Percentiles rank a stretch among this genome's conserved stretches.
These are phyloP conservation scores for Selaginella moellendorffii DNA, from an alignment of 75 land plant species.

Conservation along the genomic window DNA sequence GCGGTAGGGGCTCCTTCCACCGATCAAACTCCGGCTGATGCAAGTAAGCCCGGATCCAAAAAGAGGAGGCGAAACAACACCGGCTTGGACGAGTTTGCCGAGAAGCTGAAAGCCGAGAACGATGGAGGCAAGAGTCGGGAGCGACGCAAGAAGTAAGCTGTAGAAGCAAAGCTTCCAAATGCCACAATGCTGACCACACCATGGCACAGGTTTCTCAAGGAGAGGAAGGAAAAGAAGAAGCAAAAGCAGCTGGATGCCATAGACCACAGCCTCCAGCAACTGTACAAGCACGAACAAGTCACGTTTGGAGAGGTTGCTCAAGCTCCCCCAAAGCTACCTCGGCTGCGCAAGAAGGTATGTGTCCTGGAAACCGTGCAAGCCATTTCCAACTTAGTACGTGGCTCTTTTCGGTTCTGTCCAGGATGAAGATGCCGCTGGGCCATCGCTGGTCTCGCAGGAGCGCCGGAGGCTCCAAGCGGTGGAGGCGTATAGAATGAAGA, in stretches of 20 bases:
- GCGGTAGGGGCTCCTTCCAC: too few species aligned
- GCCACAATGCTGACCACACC: too few species aligned
- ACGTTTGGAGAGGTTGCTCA: background rate
- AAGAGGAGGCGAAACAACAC: background rate
- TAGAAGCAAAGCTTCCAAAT: too few species aligned
- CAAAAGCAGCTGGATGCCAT: background rate
- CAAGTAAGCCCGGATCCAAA: background rate
- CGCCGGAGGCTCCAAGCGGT: conserved; percentile 61
- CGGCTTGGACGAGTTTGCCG: background rate
- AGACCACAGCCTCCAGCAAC: background rate
- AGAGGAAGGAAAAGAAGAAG: background rate
- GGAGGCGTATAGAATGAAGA: conserved; percentile 55
- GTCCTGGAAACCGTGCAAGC: too few species aligned
- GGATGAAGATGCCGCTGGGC: background rate
- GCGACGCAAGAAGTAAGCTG: background rate
- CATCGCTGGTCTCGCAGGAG: conserved; percentile 50
- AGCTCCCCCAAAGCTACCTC: background rate
- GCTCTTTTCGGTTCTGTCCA: background rate
- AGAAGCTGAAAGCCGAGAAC: background rate
- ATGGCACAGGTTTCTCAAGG: background rate
- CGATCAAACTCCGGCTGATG: too few species aligned
- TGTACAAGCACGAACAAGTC: background rate
- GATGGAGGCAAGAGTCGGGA: background rate
- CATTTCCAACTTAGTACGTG: too few species aligned
- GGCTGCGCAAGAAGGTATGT: background rate